Evolutionary conservation across 257 asterid genomes (phyloP), one percentile per base, ranked within the genome.

Genomic region (Nicotiana paniculata): DNA sequence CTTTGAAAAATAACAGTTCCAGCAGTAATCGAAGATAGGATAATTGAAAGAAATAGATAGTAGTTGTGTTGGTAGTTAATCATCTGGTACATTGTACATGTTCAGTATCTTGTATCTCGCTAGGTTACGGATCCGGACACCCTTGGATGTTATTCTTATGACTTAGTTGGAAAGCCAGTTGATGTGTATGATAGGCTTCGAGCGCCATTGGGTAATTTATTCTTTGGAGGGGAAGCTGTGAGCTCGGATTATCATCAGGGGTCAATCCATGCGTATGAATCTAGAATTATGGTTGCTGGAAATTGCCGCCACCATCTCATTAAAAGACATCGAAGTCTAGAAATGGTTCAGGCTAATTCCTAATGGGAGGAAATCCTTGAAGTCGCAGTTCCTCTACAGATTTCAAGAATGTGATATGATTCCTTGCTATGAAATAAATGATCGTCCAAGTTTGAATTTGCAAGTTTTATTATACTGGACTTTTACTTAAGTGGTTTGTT

Each of bases 211-310:
- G 99, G 97, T 15, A 94, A 93, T 87, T 89, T 96, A 43, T 94
- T 92, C 95, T 96, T 96, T 58, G 99, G 95, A 61, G 99, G 99
- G 10, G 99, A 96, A 89, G 99, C 99, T 3, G 98, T 88, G 53
- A 92, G 99, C 67, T 87, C 85, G 55, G 98, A 74, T 74, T 62
- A 96, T n/a, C 98, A 96, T 86, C 99, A 94, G 77, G 99, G 99
- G 12, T 96, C 99, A 0, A 98, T 94, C 3, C 99, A 96, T 18
- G 99, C 99, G 10, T 96, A 96, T 83, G 92, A 98, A 1, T 93
- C 99, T 4, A 98, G 98, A 65, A 81, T 90, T 39, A 87, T 90
- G 97, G 99, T 98, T 4, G 99, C 97, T 15, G 98, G 94, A 51
- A 84, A 83, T 24, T 94, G 97, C 77, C 92, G 90, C 76, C 87